A percentile compares a stretch with the other conserved stretches of the same genome.
Evolutionary conservation across 768 basidiomycete species (phyloP).

Genomic region (Phlegmacium glaucopus): DNA sequence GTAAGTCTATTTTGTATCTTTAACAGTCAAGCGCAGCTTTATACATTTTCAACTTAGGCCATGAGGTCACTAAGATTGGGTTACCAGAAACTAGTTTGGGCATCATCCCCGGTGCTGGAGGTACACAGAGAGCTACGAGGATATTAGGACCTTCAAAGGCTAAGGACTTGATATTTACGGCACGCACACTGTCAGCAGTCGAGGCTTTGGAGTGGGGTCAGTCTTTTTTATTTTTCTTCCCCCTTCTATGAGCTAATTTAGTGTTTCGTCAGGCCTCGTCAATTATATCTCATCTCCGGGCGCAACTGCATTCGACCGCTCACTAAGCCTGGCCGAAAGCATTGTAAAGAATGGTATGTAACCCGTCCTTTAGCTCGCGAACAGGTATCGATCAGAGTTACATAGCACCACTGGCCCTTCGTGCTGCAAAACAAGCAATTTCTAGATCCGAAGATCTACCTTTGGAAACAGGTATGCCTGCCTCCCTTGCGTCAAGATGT

Average conservation of each 20-base stretch:
- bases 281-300: conserved; percentile 72
- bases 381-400: background rate
- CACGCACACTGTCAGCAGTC: conserved; percentile 57
- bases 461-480: conserved; percentile 62
- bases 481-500: background rate
- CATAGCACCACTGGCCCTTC: conserved; percentile 78
- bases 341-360: conserved; percentile 65
- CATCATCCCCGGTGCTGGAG: conserved; percentile 90
- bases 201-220: conserved; percentile 75
- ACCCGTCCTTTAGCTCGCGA: background rate
- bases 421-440: conserved; percentile 86
- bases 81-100: conserved; percentile 76
- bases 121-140: conserved; percentile 79
- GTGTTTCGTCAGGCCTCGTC: conserved; percentile 58
- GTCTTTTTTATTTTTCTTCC: background rate
- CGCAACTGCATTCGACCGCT: conserved; percentile 61
- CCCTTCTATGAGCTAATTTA: conserved; percentile 2
- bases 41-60: conserved; percentile 33
- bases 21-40: background rate
- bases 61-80: conserved; percentile 78
- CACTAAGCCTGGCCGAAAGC: conserved; percentile 63
- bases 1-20: conserved; percentile 40
- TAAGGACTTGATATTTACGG: conserved; percentile 86
- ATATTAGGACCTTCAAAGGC: conserved; percentile 77
- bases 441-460: conserved; percentile 76